Base-by-base conservation (phyloP, 768 basidiomycete genomes). In the Pulveroboletus sp. region DNA sequence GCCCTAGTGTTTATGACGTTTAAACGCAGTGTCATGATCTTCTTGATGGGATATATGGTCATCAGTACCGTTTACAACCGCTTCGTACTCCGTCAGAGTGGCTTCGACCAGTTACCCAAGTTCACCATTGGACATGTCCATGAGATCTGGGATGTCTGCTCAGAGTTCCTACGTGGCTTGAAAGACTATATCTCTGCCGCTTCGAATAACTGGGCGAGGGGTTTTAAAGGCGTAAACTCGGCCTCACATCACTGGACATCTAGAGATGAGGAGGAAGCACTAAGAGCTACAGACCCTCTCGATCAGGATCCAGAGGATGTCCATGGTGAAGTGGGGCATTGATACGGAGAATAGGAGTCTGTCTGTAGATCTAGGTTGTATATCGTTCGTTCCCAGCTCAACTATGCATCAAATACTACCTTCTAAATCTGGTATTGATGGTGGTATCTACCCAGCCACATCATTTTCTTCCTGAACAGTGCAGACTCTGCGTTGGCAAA, bases 21-120 rank as follows among this genome's bases (percentile, higher is more conserved):
- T 37, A 24, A 41, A 45, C 8, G 38, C 58, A 91, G 87, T 11
- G 50, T 74, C 10, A 70, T 83, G 37, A 70, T 81, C 31, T 60
- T 86, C 6, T 63, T 86, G 38, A 69, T 86, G 65, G 65, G 76
- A 15, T 91, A 89, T 71, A 71, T 89, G 40, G 71, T 84, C 55
- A 71, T 81, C 36, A 83, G 86, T 33, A 83, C 81, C 11, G 63
- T 89, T 10, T 92, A 93, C 71, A 90, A 89, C 63, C 83, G 83
- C 51, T 86, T 78, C 62, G 82, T 86, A 43, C 82, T 93, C 9
- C 75, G 78, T 49, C 79, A 83, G 26, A 77, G 79, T 15, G 89
- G 91, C 1, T 72, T 80, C 47, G 84, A 89, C 56, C 83, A 86
- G 61, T 73, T 92, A 32, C 89, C 89, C 11, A 79, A 78, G 51